These are phyloP conservation scores for Clonostachys rhizophaga DNA, from an alignment of 2,329 filamentous ascomycete genomes.

Conservation along the genomic window DNA sequence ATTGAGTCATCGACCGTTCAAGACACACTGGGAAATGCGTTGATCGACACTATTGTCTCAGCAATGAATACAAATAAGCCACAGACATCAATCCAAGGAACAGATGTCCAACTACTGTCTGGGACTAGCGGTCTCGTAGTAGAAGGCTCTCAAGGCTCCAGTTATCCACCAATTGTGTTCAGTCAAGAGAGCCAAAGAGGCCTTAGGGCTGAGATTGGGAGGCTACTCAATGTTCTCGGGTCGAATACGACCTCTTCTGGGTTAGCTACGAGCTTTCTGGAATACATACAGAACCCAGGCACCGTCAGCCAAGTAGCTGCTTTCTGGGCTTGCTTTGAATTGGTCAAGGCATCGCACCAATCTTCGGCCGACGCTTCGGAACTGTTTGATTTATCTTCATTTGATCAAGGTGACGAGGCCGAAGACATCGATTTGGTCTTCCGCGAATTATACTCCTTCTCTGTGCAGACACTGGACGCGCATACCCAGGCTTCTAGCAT, in stretches of 20 bases:
- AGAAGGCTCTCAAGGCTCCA: constrained; percentile 3
- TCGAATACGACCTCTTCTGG: constrained; percentile 53
- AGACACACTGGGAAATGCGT: constrained; percentile 67
- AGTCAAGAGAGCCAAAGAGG: constrained; percentile 60
- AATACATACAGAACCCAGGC: constrained; percentile 52
- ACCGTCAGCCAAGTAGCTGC: constrained; percentile 61
- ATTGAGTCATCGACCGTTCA: constrained; percentile 64
- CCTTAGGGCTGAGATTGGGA: constrained; percentile 51
- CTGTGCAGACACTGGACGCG: constrained; percentile 56
- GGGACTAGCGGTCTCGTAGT: not conserved
- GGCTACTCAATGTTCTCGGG: constrained; percentile 52
- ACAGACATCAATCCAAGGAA: not conserved
- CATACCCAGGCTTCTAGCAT: constrained; percentile 39
- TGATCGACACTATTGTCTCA: constrained; percentile 32
- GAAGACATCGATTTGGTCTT: constrained; percentile 42
- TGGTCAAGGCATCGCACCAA: constrained; percentile 55
- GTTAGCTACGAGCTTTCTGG: constrained; percentile 62
- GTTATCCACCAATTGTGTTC: constrained; percentile 59
- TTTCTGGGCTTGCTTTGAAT: constrained; percentile 75
- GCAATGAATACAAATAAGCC: constrained; percentile 14
- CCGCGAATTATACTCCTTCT: constrained; percentile 65
- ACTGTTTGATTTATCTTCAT: constrained; percentile 53
- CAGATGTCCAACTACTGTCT: not conserved
- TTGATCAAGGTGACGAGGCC: constrained; percentile 14
- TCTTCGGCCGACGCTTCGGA: constrained; percentile 55